Evolutionary conservation across 768 basidiomycete genomes (phyloP).

Genomic region (Tephrocybe sp.): DNA sequence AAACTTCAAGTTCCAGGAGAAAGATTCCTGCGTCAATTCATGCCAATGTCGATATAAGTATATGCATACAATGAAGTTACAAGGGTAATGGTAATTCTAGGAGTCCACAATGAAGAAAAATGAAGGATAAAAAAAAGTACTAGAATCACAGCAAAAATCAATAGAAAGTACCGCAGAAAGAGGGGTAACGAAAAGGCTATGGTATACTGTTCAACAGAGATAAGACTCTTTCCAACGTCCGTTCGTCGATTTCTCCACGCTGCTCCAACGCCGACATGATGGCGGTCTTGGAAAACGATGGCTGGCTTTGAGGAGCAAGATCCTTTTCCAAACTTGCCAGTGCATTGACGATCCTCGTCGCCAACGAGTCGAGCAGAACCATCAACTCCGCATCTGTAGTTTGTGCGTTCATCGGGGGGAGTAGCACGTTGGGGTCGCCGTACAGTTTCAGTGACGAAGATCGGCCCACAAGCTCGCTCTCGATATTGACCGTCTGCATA

Average conservation of each 20-base stretch:
- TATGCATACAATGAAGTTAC: slow-evolving; percentile 12
- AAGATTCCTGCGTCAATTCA: neutral
- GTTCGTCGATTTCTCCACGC: slow-evolving; percentile 41
- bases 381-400: slow-evolving; percentile 72
- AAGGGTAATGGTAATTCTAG: slow-evolving; percentile 10
- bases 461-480: slow-evolving; percentile 24
- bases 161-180: slow-evolving; percentile 17
- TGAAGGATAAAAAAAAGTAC: neutral
- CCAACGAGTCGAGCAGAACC: slow-evolving; percentile 72
- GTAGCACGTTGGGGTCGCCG: slow-evolving; percentile 58
- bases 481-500: slow-evolving; percentile 30
- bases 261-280: slow-evolving; percentile 33
- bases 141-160: slow-evolving; percentile 6
- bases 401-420: slow-evolving; percentile 69
- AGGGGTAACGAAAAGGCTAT: slow-evolving; percentile 7
- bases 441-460: slow-evolving; percentile 38
- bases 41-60: neutral
- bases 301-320: slow-evolving; percentile 15
- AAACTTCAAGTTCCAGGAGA: too few species aligned
- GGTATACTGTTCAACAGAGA: slow-evolving; percentile 28
- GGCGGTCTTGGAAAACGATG: slow-evolving; percentile 22
- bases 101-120: slow-evolving; percentile 5
- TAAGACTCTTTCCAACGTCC: slow-evolving; percentile 43
- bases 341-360: slow-evolving; percentile 76
- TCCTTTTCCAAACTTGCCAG: slow-evolving; percentile 34